Base-by-base conservation (phyloP, 192 early-diverging fungal species). In the Backusella parvicylindrica region DNA sequence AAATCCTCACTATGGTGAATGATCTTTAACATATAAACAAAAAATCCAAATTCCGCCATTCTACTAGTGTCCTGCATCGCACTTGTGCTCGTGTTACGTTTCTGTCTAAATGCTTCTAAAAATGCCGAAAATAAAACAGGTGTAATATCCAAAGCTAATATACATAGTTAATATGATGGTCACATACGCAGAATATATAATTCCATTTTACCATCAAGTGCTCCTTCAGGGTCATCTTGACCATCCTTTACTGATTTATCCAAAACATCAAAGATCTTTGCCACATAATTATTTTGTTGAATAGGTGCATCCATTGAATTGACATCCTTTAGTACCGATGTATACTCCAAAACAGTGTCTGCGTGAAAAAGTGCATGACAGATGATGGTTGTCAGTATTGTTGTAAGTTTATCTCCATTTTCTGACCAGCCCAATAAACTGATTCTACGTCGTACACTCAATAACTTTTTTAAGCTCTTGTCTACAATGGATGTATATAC, bases 341-440 rank as follows among this genome's bases (percentile, higher is more conserved):
- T 72, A 40, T 76, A 80, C 53, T 80, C 79, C 3, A 76, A 50
- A 47, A 80, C 63, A 9, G 71, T 76, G 33, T 80, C 79, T 60
- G 65, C 11, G 40, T 80, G 79, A 60, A 75, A 80, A 15, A 80
- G 33, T 0, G 66, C 71, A 38, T 77, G 70, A 4, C 32, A 64
- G 2, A 73, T 23, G 23, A 73, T 63, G 28, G 47, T 37, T 3
- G 71, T 56, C 3, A 77, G 7, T 3, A 33, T 41, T 11, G 50
- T 32, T 16, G 70, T 11, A 13, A 73, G 15, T 16, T 40, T 26
- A 11, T 33, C 31, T 9, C 21, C 30, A 33, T 43, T 23, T 26
- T 64, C 35, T 41, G 32, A 26, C 30, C 23, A 35, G 0, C 23
- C 30, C 28, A 71, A 21, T 0, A 43, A 15, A 6, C 3, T 23